Evolutionary conservation across 805 yeast genomes (phyloP), one percentile per base, ranked within the genome.

Genomic region (Candida boidinii): DNA sequence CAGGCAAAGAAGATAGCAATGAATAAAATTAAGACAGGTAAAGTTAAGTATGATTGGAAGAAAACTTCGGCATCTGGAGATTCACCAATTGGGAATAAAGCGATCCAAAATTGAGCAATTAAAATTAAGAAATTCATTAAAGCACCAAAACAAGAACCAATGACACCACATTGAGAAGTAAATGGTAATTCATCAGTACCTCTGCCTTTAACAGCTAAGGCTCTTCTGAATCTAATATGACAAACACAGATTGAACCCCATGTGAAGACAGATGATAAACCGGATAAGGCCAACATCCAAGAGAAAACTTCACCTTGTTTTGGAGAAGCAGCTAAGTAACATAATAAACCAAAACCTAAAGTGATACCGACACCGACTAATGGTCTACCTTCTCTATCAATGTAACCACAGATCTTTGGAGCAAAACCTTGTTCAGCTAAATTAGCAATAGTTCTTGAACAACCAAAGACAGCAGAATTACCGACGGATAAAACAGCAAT

Each of bases 341-440:
- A 70, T n/a, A 75, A 44, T 32, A 72, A 54, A 12, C 79, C 80
- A 48, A 75, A 61, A 11, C 61, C 41, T 37, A 70, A 56, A 15
- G 77, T 65, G 15, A 61, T 56, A 7, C 56, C 38, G 42, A 79
- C 70, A 10, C 84, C 85, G 29, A 68, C 68, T 31, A 79, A 48
- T 11, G 94, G 94, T 41, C 92, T 67, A 30, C 94, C 94, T 29
- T 60, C 60, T 35, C 76, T 65, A 51, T 82, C 90, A 36, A 81
- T 70, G 54, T 76, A 76, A 13, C 74, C 72, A 34, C 80, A 66
- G 19, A 66, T 43, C 30, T 53, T 49, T 39, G 85, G 84, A 23
- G 73, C 75, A 42, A 70, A 66, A 4, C 81, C 81, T 53, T 76
- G 80, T 33, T 70, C 71, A 7, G 83, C 78, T 46, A 79, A 56